Percentiles rank a stretch among this genome's conserved stretches.
Conservation (phyloP, 345 rosid species). For the Kernera saxatilis region DNA sequence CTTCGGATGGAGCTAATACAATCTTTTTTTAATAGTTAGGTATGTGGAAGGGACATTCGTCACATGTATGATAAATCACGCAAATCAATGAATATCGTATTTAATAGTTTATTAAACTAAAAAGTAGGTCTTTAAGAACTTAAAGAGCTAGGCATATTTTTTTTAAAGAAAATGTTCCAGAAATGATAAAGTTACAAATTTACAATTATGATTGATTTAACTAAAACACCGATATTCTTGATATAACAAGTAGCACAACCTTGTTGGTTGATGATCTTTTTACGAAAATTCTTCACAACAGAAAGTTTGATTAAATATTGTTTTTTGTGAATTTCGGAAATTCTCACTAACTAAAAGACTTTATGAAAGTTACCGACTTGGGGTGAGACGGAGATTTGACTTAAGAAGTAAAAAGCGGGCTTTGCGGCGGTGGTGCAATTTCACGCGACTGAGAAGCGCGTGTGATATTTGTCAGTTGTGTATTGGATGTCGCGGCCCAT, state of each 20-base stretch:
- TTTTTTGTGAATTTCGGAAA: no score
- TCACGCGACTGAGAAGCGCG: conserved; percentile 9
- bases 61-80: not conserved
- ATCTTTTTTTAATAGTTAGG: not conserved
- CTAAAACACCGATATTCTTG: no score
- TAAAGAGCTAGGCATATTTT: no score
- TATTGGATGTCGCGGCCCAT: conserved; percentile 10
- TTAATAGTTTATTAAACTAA: not conserved
- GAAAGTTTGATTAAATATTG: no score
- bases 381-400: conserved; percentile 2
- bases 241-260: no score
- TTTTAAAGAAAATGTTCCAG: not conserved
- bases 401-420: not conserved
- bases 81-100: not conserved
- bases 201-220: not conserved
- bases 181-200: not conserved
- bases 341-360: no score
- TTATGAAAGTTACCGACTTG: no score
- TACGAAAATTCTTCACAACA: no score
- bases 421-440: not conserved
- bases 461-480: not conserved
- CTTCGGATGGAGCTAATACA: no score
- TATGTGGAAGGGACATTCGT: not conserved
- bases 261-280: no score
- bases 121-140: not conserved